A percentile compares a stretch with the other conserved stretches of the same genome.
These are phyloP conservation scores for Xerocomellus intermedius DNA, from an alignment of 768 basidiomycete genomes.

Conservation along the genomic window DNA sequence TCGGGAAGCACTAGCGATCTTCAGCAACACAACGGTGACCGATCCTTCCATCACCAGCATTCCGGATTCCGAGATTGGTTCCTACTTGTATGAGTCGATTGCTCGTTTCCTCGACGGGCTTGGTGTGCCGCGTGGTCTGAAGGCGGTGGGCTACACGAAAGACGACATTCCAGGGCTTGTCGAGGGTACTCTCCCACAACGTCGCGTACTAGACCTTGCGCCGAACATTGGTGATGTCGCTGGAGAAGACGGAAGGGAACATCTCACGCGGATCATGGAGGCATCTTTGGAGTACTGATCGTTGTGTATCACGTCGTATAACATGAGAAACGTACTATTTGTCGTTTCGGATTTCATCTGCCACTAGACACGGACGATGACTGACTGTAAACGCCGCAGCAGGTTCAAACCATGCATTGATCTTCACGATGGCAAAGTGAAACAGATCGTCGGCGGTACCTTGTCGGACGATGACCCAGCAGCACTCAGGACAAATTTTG, in stretches of 20 bases:
- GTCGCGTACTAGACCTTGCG: slow-evolving; percentile 89
- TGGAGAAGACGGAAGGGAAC: slow-evolving; percentile 80
- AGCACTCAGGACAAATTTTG: slow-evolving; percentile 81
- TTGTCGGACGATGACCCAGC: slow-evolving; percentile 66
- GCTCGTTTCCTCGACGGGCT: slow-evolving; percentile 84
- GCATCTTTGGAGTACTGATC: slow-evolving; percentile 70
- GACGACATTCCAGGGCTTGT: slow-evolving; percentile 74
- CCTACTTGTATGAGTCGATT: slow-evolving; percentile 79
- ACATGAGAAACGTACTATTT: neutral
- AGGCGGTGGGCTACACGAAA: slow-evolving; percentile 72
- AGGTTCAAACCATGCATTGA: slow-evolving; percentile 94
- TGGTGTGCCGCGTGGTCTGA: slow-evolving; percentile 82
- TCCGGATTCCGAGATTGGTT: slow-evolving; percentile 77
- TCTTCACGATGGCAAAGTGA: slow-evolving; percentile 92
- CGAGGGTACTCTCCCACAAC: slow-evolving; percentile 88
- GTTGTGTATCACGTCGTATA: slow-evolving; percentile 6
- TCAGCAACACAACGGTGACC: slow-evolving; percentile 60
- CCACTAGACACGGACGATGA: slow-evolving; percentile 12
- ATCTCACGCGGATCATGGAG: slow-evolving; percentile 79
- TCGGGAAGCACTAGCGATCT: slow-evolving; percentile 84
- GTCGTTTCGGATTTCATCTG: neutral
- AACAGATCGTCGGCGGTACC: slow-evolving; percentile 97
- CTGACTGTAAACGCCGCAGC: slow-evolving; percentile 33
- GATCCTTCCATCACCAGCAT: slow-evolving; percentile 72
- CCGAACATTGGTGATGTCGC: slow-evolving; percentile 84